These are phyloP conservation scores for Boletus vinaceobasis DNA, from an alignment of 768 basidiomycete species.

Conservation along the genomic window DNA sequence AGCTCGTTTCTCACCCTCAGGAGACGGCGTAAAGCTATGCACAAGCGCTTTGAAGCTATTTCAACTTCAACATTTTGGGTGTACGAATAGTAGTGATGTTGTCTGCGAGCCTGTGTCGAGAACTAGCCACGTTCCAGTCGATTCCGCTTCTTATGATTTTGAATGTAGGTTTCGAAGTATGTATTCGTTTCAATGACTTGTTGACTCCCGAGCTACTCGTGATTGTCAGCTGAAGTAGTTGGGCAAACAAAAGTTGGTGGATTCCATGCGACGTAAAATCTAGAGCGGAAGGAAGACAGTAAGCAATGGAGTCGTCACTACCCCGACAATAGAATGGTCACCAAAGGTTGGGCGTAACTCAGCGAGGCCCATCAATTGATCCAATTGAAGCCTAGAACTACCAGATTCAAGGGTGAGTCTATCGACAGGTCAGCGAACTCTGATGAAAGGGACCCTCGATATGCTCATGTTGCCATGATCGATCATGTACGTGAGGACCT, in stretches of 20 bases:
- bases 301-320: background rate
- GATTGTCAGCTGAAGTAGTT: background rate
- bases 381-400: slow-evolving; percentile 3
- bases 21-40: slow-evolving; percentile 27
- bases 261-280: background rate
- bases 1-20: slow-evolving; percentile 42
- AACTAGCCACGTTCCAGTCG: background rate
- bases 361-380: background rate
- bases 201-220: background rate
- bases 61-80: background rate
- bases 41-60: background rate
- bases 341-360: background rate
- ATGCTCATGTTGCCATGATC: slow-evolving; percentile 10
- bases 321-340: background rate
- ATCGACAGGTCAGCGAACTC: background rate
- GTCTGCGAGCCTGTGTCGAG: background rate
- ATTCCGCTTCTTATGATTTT: background rate
- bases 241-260: background rate
- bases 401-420: slow-evolving; percentile 1
- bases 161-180: background rate
- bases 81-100: slow-evolving; percentile 16
- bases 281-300: background rate
- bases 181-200: slow-evolving; percentile 4
- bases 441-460: slow-evolving; percentile 8
- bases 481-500: background rate